Evolutionary conservation across 495 filamentous ascomycete species (phyloP), one percentile per base, ranked within the genome.

Genomic region (Lophiotrema nucula): DNA sequence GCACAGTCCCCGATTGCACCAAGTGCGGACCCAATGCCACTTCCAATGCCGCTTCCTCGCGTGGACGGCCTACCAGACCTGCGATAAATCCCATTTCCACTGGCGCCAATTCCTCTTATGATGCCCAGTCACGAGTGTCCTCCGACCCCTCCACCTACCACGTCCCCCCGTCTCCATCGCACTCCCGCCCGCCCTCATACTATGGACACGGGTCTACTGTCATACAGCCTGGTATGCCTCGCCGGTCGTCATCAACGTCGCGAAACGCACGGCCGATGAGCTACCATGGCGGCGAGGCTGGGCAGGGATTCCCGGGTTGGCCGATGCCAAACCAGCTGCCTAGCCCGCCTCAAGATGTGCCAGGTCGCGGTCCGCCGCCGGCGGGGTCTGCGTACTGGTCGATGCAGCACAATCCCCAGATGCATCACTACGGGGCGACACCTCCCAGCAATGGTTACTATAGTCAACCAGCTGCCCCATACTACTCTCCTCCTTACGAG

Each of bases 1-100:
- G 68, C 65, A 61, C 22, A 8, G 60, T 68, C 54, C 63, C 60
- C 5, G 55, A 56, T 37, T 72, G 68, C 58, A 47, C 33, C n/a
- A 51, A 33, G 15, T 58, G 56, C 31, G 56, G 39, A 13, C 56
- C 56, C 48, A 53, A 47, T 31, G 16, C 23, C 13, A 13, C 28
- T 1, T n/a, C n/a, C n/a, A n/a, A n/a, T n/a, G n/a, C n/a, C n/a
- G n/a, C n/a, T n/a, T n/a, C n/a, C n/a, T n/a, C n/a, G n/a, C n/a
- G n/a, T n/a, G n/a, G n/a, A n/a, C n/a, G n/a, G n/a, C n/a, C n/a
- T n/a, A n/a, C n/a, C n/a, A n/a, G n/a, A n/a, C n/a, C n/a, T n/a
- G n/a, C n/a, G n/a, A n/a, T n/a, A n/a, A n/a, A n/a, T n/a, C n/a
- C n/a, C n/a, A n/a, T n/a, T n/a, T n/a, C n/a, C n/a, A n/a, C n/a